Base-by-base conservation (phyloP, 345 rosid species). In the Dimocarpus longan region DNA sequence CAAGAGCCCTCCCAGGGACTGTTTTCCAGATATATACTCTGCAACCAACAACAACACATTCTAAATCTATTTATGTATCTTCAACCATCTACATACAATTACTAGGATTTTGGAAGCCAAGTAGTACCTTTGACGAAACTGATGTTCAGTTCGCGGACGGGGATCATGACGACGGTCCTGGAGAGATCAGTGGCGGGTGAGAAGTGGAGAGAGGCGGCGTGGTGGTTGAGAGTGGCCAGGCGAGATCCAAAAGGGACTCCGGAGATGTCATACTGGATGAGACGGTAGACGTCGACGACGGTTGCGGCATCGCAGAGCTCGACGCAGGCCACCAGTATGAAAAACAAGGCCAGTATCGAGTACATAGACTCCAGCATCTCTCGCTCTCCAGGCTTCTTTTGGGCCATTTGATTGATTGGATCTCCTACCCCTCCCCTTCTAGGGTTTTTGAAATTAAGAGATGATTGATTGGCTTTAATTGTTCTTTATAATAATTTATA, bases 241-340 rank as follows among this genome's bases (percentile, higher is more conserved):
- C 99, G 97, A 83, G 99, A 96, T 75, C 97, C 99, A 42, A 94
- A 93, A 5, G 92, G 97, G 6, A 81, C 91, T 44, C 99, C 97
- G 68, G 98, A 90, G 84, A 94, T 93, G 63, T 96, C 99, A 57
- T 96, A 96, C 74, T 96, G 99, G 63, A 96, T 94, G 32, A 96
- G 89, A 68, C 99, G 99, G 87, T 96, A 96, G 64, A 94, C 99
- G 81, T 96, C 98, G 62, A 96, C 95, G 70, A 92, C 98, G 67
- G 99, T 88, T 79, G 98, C 98, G 1, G 98, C 98, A 70, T 88
- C 97, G 80, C 98, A 91, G 80, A 96, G 99, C 87, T 96, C 97
- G 70, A 89, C 94, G 82, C 93, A 94, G 76, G 97, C 94, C 4
- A 96, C 87, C 78, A 96, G 92, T 48, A 93, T 80, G 79, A 94